Evolutionary conservation across 2,329 filamentous ascomycete genomes (phyloP), one percentile per base, ranked within the genome.

Genomic region (Calcarisporium arbuscula): DNA sequence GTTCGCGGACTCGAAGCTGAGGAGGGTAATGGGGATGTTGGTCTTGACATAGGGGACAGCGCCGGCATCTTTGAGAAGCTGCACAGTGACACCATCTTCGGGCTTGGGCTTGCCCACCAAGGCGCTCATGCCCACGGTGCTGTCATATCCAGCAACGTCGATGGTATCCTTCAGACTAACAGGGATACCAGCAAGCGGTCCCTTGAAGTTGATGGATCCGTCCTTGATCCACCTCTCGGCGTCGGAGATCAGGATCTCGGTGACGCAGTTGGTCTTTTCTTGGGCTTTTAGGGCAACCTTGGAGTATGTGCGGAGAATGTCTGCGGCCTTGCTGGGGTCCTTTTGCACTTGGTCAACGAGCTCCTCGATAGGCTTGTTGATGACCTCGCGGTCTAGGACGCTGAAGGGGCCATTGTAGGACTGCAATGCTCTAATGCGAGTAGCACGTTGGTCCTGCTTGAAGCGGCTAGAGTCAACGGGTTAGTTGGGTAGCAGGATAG

Each of bases 1-100:
- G 50, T 79, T 79, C 35, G 77, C 77, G 12, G 83, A 88, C 58
- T 94, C 88, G 50, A 94, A 94, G 38, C 82, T 88, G 26, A 94
- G 70, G 2, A 95, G 72, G 0, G 88, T 94, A 37, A 90, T 83
- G 5, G 89, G 90, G 3, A 94, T 57, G 42, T 92, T 92, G 1
- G 89, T 95, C 68, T 95, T 96, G 44, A 89, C 86, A 54, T 94
- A 95, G 0, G 89, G 89, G 3, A 95, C 72, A 0, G 89, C 88
- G 16, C 89, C 85, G 3, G 87, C 86, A 53, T 92, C 84, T 53
- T 94, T 94, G 33, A 95, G 68, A 27, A 96, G 60, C 36, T 72
- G 74, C 16, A 85, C 80, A 50, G 87, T 75, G 3, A 77, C 66
- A 0, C 88, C 87, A 61, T 95, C 88, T 19, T 73, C 59, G 0